Evolutionary conservation across 2,329 filamentous ascomycete species (phyloP), one percentile per base, ranked within the genome.

Genomic region (Laburnicola sp.): DNA sequence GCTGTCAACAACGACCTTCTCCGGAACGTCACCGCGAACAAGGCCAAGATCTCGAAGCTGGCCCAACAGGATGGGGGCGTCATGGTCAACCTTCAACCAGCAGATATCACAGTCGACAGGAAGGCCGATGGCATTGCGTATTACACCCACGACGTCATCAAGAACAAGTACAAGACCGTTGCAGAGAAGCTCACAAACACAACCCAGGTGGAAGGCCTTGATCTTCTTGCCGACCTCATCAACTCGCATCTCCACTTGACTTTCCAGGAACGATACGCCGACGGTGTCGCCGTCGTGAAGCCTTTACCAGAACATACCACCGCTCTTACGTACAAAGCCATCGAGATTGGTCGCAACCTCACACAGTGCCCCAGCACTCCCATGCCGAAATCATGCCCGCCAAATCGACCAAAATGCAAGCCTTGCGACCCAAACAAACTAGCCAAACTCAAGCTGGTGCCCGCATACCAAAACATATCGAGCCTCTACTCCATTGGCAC

Each of bases 241-340:
- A 92, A 89, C 65, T 82, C 86, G 2, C 94, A 97, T 71, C 80
- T 97, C 3, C 92, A 97, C 69, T 81, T 82, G 47, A 88, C 86
- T 8, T 97, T 94, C 84, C 91, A 95, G 66, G 89, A 87, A 61
- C 80, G 80, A 22, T 96, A 94, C 71, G 77, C 83, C 1, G 80
- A 82, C 34, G 93, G 94, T 27, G 87, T 97, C 50, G 83, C 86
- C 4, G 85, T 97, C 2, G 77, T 96, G 37, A 92, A 95, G 69
- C 91, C 93, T 0, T 80, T 88, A 21, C 83, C 89, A 1, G 77
- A 87, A 45, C 85, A 91, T 68, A 93, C 88, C 34, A 88, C 87
- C 1, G 80, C 84, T 11, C 79, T 96, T 61, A 80, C 91, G 43
- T 79, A 83, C 48, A 85, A 87, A 31, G 88, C 88, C 2, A 75